Base-by-base conservation (phyloP, 2,329 filamentous ascomycete species). In the Diaporthe sp. region DNA sequence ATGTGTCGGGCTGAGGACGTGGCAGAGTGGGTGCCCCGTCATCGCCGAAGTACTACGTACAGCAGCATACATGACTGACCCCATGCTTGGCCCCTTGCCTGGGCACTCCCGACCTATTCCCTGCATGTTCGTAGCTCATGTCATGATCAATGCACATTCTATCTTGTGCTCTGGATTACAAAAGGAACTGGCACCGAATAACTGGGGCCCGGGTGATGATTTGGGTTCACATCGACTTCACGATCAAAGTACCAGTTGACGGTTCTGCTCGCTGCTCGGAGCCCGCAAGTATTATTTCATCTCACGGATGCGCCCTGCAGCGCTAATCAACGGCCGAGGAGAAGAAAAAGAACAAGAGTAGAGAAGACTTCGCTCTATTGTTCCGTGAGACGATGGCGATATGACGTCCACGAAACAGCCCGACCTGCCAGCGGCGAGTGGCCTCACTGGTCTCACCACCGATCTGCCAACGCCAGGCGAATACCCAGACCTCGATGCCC, bases 401-500 rank as follows among this genome's bases (percentile, higher is more conserved):
- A 75, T 75, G 74, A 55, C 60, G 31, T 44, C 74, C 71, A 58
- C 74, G 20, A 72, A 65, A 37, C 34, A 17, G 51, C 74, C 53
- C 42, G 70, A 75, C 22, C 34, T 72, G 51, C 53, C 60, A 61
- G 70, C 74, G 57, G 58, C 53, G 10, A 73, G 60, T 31, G 61
- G 42, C 42, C 34, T 68, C n/a, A 75, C 70, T 6, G 70, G 60
- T 20, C 70, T 73, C n/a, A 73, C 70, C 31, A 75, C 70, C 13
- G 53, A 75, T 25, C 39, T 77, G 34, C 74, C 75, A 17, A 34
- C 71, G 1, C 73, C 77, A 12, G 80, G 79, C 6, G 75, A 80
- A 9, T 72, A 78, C 53, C 79, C 80, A 49, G 67, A 65, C 3
- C 75, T 81, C 22, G 80, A 81, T 76, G 79, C 77, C 44, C 70